Base-by-base conservation (phyloP, 306 rosid species). In the Trifolium repens region DNA sequence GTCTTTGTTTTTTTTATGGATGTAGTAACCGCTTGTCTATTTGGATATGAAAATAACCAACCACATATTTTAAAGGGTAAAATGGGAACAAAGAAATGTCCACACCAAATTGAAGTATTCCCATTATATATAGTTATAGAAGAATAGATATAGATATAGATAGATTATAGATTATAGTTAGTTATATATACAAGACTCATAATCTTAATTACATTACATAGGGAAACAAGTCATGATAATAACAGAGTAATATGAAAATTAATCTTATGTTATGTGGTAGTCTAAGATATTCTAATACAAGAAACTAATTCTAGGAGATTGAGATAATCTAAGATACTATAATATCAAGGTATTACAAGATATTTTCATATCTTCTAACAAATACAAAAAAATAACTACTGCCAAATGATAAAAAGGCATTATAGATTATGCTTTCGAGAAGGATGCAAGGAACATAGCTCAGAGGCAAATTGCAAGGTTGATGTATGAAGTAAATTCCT, bases 221-320 rank as follows among this genome's bases (percentile, higher is more conserved):
- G 34, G 34, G 34, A 30, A 30, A 30, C 34, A 30, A 30, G 3
- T 30, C 34, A 30, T 30, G 6, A 55, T 55, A 55, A 55, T 19
- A 60, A 22, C 24, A 14, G 27, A 13, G 27, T 52, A 64, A 53
- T 43, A 44, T 64, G 61, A 22, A 55, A 55, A 9, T 4, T 55
- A 55, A 55, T 22, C 13, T 60, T 59, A 59, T 24, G 37, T 54
- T 14, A 49, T 49, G n/a, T 52, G 24, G 58, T 52, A 52, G 58
- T 16, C 58, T 52, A 14, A 58, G n/a, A 58, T 58, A 58, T 12
- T 58, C 39, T 58, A 19, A 58, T 12, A 59, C 39, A 60, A 60
- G 19, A 60, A 60, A 58, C n/a, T 13, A 60, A 60, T 60, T 40
- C 40, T 60, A 59, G 27, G 9, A 60, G 68, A n/a, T 62, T 59